Base-by-base conservation (phyloP, 2,329 filamentous ascomycete species). In the Colletotrichum agaves region DNA sequence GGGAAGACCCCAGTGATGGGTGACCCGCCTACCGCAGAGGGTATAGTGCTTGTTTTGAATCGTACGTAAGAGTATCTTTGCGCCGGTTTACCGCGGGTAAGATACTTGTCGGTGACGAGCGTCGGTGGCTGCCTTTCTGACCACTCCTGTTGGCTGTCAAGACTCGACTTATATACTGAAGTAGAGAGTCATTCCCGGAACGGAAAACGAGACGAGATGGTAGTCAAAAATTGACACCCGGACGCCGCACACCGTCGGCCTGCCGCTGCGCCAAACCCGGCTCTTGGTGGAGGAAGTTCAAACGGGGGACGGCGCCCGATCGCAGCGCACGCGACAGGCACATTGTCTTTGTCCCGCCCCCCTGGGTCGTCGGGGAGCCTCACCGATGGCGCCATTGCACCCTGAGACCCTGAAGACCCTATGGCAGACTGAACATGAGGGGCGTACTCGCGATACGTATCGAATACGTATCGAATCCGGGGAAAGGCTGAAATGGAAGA, bases 391-490 rank as follows among this genome's bases (percentile, higher is more conserved):
- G 65, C 55, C 57, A 68, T 68, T 65, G 65, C 41, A 62, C 59
- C 58, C 59, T 55, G 43, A 60, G 57, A 49, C 60, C 52, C 64
- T 63, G 55, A 65, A 65, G 61, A 59, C 53, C 53, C 47, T 52
- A 23, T 64, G 41, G 39, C 39, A 49, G 41, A 53, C 64, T 67
- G 61, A 60, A 59, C 61, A 52, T 53, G 64, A 67, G 64, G 64
- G 64, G 64, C 64, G 44, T 44, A 37, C 47, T 59, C 61, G 33
- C 33, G 61, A 67, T 64, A 64, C 64, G 61, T 67, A 67, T 46
- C 23, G 31, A 61, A 61, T 67, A 67, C 65, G 65, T 68, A 68
- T 68, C 47, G 47, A 68, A 65, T 68, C 65, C 35, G 65, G 65
- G 65, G 65, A 65, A 65, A 65, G 65, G 61, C 65, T 68, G 61